phyloP scores from a whole-genome alignment of 164 flowering plant genomes.

The Magnolia officinalis region DNA sequence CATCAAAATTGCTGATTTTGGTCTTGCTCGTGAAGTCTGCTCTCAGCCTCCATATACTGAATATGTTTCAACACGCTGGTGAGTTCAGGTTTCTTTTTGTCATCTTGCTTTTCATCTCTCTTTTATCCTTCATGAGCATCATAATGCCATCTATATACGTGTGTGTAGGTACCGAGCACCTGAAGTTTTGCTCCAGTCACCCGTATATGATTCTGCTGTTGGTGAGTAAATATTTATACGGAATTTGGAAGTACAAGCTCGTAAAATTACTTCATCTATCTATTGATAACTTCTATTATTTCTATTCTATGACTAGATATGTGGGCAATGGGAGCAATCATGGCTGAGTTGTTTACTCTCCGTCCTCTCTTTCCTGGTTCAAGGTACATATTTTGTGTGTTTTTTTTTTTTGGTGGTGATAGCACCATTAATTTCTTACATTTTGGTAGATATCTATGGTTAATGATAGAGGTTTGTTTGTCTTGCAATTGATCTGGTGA shows the following conservation, averaged over 20 bases:
- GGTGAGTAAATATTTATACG: conserved; percentile 42
- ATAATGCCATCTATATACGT: not conserved
- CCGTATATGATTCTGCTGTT: conserved; percentile 70
- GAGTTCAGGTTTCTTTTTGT: conserved; percentile 2
- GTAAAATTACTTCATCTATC: not conserved
- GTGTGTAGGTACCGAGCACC: conserved; percentile 91
- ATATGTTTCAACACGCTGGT: conserved; percentile 85
- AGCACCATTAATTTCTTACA: not conserved
- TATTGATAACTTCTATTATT: not conserved
- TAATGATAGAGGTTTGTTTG: no score
- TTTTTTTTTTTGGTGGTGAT: not conserved
- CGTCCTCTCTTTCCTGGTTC: conserved; percentile 92
- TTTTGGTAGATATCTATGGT: no score
- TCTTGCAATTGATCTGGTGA: no score
- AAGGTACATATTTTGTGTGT: conserved; percentile 35
- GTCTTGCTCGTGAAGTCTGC: conserved; percentile 88
- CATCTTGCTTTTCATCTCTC: not conserved
- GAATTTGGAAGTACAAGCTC: not conserved
- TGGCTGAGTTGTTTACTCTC: conserved; percentile 87
- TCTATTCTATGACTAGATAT: conserved; percentile 46
- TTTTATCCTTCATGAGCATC: not conserved
- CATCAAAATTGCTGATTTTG: conserved; percentile 94
- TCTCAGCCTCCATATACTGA: conserved; percentile 90
- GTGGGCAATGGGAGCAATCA: conserved; percentile 99
- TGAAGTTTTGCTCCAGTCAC: conserved; percentile 87